Evolutionary conservation across 129 eudicot genomes (phyloP), one percentile per base, ranked within the genome.

Genomic region (Chrysanthemum seticuspe): DNA sequence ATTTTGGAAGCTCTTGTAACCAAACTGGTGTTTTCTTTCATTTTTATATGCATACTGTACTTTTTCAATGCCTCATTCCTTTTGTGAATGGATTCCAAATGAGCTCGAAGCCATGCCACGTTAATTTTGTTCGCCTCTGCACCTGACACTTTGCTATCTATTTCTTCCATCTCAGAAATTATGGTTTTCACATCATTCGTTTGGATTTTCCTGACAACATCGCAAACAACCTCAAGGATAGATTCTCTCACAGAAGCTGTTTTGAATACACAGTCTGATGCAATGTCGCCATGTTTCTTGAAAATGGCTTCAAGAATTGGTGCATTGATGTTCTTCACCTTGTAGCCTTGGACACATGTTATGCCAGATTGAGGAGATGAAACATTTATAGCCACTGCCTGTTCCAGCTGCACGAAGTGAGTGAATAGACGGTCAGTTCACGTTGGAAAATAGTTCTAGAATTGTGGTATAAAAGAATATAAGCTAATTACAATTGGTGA

Each of bases 291-390:
- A 13, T 75, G 63, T 13, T 76, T 65, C 65, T 40, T 71, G 23
- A 85, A 49, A 44, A 81, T 71, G 52, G 89, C 72, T 14, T 40
- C 52, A 15, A 85, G 79, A 49, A 81, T 48, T 0, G 76, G 77
- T 56, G 76, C 83, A 36, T 13, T n/a, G 18, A 36, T 62, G 13
- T 57, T 4, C 78, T 75, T 85, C 60, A 85, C 83, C 11, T 71
- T 67, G 83, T 81, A 85, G 40, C 82, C 79, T 11, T 62, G 49
- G 0, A 74, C 50, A 70, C 68, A 62, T 12, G 65, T 65, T 21
- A 27, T 27, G 8, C 10, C 77, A 50, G 45, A 67, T 13, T 49
- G 13, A 49, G 57, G 4, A 11, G 71, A 67, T 7, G 9, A 49
- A 36, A 36, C 44, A 36, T 36, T 36, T 36, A 6, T 36, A 36